Conservation (phyloP, 768 basidiomycete species). For the Cystofilobasidium bisporidii region DNA sequence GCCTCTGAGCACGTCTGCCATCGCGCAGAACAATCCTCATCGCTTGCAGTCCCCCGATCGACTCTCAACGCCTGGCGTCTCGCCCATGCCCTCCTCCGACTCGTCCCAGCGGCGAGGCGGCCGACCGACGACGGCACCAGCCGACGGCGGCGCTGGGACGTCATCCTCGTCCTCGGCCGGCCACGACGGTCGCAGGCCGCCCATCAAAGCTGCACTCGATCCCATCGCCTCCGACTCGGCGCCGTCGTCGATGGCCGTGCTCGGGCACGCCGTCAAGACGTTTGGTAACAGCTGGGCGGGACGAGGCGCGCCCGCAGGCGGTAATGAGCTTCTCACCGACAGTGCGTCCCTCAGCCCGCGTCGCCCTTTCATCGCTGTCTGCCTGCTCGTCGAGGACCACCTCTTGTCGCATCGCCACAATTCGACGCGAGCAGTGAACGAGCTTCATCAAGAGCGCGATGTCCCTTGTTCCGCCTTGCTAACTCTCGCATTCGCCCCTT, state of each 20-base stretch:
- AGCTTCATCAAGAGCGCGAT: neutral
- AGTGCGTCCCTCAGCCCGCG: slow-evolving; percentile 4
- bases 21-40: neutral
- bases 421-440: too few species aligned
- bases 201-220: slow-evolving; percentile 23
- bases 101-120: too few species aligned
- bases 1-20: neutral
- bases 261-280: slow-evolving; percentile 17
- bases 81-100: too few species aligned
- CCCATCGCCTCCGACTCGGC: slow-evolving; percentile 20
- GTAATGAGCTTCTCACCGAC: slow-evolving; percentile 1
- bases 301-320: neutral
- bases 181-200: neutral
- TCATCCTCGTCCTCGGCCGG: neutral
- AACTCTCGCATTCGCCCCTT: neutral
- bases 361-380: neutral
- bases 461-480: neutral
- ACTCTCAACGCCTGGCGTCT: too few species aligned
- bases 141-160: neutral
- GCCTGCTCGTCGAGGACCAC: too few species aligned
- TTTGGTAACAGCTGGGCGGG: slow-evolving; percentile 17
- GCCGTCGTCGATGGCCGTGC: slow-evolving; percentile 20
- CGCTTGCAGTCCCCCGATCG: too few species aligned
- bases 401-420: too few species aligned
- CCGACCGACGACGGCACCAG: too few species aligned